Evolutionary conservation across 176 grass and related monocot species (phyloP).

Genomic region (Bromus sterilis): DNA sequence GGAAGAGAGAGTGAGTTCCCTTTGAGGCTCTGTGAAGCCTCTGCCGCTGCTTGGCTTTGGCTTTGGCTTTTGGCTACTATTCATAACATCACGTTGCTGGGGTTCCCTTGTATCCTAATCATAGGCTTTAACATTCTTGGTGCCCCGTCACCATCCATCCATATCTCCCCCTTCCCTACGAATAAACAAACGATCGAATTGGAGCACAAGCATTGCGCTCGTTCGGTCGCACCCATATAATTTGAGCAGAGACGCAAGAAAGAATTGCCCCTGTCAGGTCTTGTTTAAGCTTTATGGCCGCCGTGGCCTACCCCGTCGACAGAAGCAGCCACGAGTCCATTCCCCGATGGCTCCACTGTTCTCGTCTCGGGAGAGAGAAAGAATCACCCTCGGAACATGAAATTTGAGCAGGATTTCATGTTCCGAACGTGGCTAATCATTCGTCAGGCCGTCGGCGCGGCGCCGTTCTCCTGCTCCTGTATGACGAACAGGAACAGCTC

Average conservation of each 20-base stretch:
- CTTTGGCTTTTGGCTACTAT: constrained; percentile 31
- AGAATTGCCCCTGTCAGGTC: not conserved
- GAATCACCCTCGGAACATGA: not conserved
- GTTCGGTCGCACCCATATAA: no score
- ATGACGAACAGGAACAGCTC: not conserved
- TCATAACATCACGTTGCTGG: constrained; percentile 20
- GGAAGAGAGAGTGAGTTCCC: constrained; percentile 7
- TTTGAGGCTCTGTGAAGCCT: constrained; percentile 55
- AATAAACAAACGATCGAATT: constrained; percentile 12
- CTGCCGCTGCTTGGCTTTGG: not conserved
- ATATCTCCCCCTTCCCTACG: constrained; percentile 19
- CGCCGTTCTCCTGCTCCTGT: not conserved
- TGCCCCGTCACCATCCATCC: constrained; percentile 68
- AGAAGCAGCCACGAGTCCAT: not conserved
- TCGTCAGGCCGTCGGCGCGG: not conserved
- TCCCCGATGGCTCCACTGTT: not conserved
- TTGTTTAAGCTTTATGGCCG: constrained; percentile 5
- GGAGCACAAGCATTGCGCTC: not conserved
- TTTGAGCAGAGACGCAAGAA: no score
- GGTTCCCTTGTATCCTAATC: constrained; percentile 39
- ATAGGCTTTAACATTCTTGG: constrained; percentile 51
- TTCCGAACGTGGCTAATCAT: not conserved
- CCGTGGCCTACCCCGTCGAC: constrained; percentile 4
- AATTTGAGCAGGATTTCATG: not conserved
- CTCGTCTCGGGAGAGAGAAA: not conserved